Evolutionary conservation across 805 yeast species (phyloP).

Genomic region (Ogataea ramenticola): DNA sequence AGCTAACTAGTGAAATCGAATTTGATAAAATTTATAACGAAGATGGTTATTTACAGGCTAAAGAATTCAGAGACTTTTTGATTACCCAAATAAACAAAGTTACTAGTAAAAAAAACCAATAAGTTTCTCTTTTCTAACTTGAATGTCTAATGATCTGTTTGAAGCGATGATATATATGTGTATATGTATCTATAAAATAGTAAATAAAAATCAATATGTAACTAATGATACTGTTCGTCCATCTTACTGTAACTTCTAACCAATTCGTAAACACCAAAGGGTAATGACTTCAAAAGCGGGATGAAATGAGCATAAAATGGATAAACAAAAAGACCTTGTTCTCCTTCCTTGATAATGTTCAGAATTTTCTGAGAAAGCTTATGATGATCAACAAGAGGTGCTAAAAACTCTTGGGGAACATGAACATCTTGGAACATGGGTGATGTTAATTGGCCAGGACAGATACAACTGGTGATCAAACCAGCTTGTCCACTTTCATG

Average conservation of each 20-base stretch:
- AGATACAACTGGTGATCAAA: conserved; percentile 30
- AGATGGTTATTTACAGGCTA: conserved; percentile 36
- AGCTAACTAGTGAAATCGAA: conserved; percentile 19
- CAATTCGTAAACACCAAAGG: conserved; percentile 29
- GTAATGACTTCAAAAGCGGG: conserved; percentile 35
- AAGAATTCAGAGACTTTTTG: conserved; percentile 24
- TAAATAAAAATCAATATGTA: not conserved
- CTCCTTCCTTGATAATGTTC: conserved; percentile 28
- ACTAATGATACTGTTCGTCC: conserved; percentile 15
- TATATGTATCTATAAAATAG: not conserved
- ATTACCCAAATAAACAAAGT: conserved; percentile 7
- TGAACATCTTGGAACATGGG: conserved; percentile 41
- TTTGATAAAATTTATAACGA: conserved; percentile 39
- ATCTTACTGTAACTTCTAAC: conserved; percentile 21
- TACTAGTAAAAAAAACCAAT: conserved; percentile 16
- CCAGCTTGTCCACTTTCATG: conserved; percentile 28
- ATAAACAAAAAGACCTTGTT: conserved; percentile 32
- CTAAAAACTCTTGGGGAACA: conserved; percentile 34
- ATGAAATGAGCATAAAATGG: conserved; percentile 43
- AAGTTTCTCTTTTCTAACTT: too few relatives aligned
- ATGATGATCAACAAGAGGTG: conserved; percentile 37
- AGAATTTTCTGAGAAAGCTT: conserved; percentile 30
- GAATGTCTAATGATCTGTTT: too few relatives aligned
- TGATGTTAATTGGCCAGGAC: conserved; percentile 46
- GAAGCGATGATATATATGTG: not conserved